These are phyloP conservation scores for Sugiyamaella americana DNA, from an alignment of 805 yeast genomes.

Conservation along the genomic window DNA sequence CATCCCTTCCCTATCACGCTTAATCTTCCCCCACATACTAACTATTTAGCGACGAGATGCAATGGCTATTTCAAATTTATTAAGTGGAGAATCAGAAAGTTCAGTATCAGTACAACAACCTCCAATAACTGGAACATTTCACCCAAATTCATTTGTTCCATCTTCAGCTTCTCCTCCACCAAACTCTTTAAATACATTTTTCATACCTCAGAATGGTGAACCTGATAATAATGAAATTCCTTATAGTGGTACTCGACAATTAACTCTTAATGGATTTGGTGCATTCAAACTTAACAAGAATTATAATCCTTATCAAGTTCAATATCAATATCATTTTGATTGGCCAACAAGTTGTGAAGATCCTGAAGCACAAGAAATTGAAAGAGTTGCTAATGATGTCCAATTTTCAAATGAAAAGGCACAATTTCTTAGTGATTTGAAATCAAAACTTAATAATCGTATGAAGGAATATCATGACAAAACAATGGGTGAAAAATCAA, in stretches of 20 bases:
- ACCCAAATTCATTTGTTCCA: too few species aligned
- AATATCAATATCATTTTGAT: not conserved
- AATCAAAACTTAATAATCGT: not conserved
- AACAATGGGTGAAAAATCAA: not conserved
- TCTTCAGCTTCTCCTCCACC: too few species aligned
- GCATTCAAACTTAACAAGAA: not conserved
- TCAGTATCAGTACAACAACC: too few species aligned
- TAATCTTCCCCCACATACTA: not conserved
- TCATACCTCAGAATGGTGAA: too few species aligned
- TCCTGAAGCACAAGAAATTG: slow-evolving; percentile 3
- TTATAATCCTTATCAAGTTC: not conserved
- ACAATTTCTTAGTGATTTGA: slow-evolving; percentile 1
- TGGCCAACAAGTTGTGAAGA: slow-evolving; percentile 6
- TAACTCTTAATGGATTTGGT: not conserved
- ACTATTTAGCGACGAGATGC: slow-evolving; percentile 8
- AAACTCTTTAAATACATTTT: not conserved
- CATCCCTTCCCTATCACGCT: too few species aligned
- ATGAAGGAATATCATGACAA: not conserved
- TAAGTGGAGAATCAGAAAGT: too few species aligned
- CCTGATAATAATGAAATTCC: too few species aligned
- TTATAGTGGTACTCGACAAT: too few species aligned
- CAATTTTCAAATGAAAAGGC: slow-evolving; percentile 1
- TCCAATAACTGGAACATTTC: too few species aligned
- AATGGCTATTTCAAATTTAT: slow-evolving; percentile 8
- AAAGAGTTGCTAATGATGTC: not conserved